phyloP scores from a whole-genome alignment of 805 yeast species.

The Alloascoidea hylecoeti region DNA sequence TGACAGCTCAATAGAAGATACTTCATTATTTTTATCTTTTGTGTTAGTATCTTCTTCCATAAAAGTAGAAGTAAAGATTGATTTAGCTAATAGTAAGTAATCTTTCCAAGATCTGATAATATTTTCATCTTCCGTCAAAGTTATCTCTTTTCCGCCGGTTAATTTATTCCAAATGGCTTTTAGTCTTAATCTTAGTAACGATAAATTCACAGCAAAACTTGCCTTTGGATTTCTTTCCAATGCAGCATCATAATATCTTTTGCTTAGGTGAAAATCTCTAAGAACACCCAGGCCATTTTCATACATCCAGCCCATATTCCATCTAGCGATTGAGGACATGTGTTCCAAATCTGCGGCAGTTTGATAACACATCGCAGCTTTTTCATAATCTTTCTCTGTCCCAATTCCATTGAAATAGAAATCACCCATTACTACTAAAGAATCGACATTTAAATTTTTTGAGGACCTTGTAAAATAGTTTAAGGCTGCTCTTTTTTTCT shows the following conservation, averaged over 20 bases:
- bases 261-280: conserved; percentile 70
- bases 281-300: conserved; percentile 73
- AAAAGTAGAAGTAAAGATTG: too few species aligned
- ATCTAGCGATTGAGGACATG: conserved; percentile 53
- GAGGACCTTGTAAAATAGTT: conserved; percentile 46
- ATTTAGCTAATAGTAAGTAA: too few species aligned
- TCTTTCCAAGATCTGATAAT: neutral
- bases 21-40: too few species aligned
- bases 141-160: conserved; percentile 17
- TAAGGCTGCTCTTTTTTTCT: conserved; percentile 31
- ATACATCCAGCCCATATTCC: conserved; percentile 79
- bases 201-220: neutral
- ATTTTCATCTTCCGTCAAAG: neutral
- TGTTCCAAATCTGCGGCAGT: conserved; percentile 35
- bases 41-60: too few species aligned
- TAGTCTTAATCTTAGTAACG: conserved; percentile 11
- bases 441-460: conserved; percentile 45
- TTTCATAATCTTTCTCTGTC: conserved; percentile 26
- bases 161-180: conserved; percentile 27
- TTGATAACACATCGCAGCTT: conserved; percentile 52
- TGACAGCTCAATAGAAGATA: too few species aligned
- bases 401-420: conserved; percentile 41
- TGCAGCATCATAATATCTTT: conserved; percentile 66
- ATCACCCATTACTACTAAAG: conserved; percentile 74
- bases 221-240: conserved; percentile 10